Percentiles rank a stretch among this genome's conserved stretches.
These are phyloP conservation scores for Linnemannia schmuckeri DNA, from an alignment of 192 early-diverging fungal genomes.

Conservation along the genomic window DNA sequence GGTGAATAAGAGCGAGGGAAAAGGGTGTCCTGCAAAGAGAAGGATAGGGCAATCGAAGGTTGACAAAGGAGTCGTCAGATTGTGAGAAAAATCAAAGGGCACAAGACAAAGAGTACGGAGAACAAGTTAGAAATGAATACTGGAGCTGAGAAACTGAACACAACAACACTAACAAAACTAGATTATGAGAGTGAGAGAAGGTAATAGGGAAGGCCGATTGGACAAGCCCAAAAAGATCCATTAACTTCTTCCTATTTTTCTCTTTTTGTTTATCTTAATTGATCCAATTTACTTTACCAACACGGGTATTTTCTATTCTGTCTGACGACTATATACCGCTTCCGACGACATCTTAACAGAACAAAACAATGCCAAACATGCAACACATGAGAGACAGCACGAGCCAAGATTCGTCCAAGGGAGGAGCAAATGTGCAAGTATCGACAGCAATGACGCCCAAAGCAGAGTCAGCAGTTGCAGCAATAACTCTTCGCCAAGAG, in stretches of 20 bases:
- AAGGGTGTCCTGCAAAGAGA: too few relatives aligned
- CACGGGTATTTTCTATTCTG: not conserved
- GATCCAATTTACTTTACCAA: not conserved
- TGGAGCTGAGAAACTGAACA: too few relatives aligned
- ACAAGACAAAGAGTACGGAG: too few relatives aligned
- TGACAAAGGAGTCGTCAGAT: too few relatives aligned
- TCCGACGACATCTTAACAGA: not conserved
- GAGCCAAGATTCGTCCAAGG: not conserved
- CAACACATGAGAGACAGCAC: not conserved
- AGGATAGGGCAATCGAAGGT: too few relatives aligned
- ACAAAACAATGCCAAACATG: not conserved
- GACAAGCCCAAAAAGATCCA: not conserved
- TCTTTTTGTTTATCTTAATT: not conserved
- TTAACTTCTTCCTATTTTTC: not conserved
- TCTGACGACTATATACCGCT: not conserved
- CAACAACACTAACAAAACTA: too few relatives aligned
- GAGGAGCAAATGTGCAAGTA: not conserved
- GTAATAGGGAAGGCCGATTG: not conserved
- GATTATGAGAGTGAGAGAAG: not conserved
- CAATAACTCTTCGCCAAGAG: not conserved
- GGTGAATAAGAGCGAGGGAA: too few relatives aligned
- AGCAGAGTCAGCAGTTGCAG: not conserved
- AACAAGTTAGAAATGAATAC: too few relatives aligned
- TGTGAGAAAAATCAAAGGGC: too few relatives aligned
- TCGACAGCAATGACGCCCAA: not conserved